phyloP scores from a whole-genome alignment of 108 stramenopile genomes.

The Fistulifera pelliculosa region DNA sequence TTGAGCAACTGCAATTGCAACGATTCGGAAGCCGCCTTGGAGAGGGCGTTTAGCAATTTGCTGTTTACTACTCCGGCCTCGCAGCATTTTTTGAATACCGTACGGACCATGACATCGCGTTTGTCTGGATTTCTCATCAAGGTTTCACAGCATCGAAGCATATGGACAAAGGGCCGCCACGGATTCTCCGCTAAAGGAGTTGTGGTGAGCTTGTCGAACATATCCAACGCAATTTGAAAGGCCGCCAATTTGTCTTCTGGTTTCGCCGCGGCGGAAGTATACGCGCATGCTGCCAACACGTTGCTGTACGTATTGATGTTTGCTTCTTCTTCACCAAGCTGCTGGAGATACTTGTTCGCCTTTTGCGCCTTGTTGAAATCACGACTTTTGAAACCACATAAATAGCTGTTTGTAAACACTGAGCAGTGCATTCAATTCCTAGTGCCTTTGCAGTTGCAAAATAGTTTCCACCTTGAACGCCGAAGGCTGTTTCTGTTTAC shows the following conservation, averaged over 20 bases:
- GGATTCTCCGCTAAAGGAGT: slow-evolving; percentile 1
- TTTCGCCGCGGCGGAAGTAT: slow-evolving; percentile 8
- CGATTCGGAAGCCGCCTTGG: slow-evolving; percentile 18
- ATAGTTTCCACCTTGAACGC: slow-evolving; percentile 30
- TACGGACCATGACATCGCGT: slow-evolving; percentile 29
- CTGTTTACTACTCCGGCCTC: slow-evolving; percentile 24
- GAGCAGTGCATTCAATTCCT: slow-evolving; percentile 11
- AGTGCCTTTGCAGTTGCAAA: slow-evolving; percentile 27
- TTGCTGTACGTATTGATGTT: slow-evolving; percentile 9
- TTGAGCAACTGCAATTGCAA: slow-evolving; percentile 28
- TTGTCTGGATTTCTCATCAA: slow-evolving; percentile 27
- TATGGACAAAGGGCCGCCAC: slow-evolving; percentile 11
- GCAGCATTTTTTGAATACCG: slow-evolving; percentile 38
- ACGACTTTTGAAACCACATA: no score
- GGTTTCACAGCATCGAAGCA: slow-evolving; percentile 24
- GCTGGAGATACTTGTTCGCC: no score
- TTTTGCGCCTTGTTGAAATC: no score
- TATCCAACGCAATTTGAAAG: slow-evolving; percentile 28
- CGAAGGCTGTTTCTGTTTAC: background rate
- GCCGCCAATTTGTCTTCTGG: slow-evolving; percentile 20
- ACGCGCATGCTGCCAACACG: slow-evolving; percentile 31
- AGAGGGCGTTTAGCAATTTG: slow-evolving; percentile 28
- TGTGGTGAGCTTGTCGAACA: slow-evolving; percentile 10
- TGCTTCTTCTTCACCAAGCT: background rate
- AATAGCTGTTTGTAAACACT: no score